These are phyloP conservation scores for Fusarium xylarioides DNA, from an alignment of 2,329 filamentous ascomycete species.

Conservation along the genomic window DNA sequence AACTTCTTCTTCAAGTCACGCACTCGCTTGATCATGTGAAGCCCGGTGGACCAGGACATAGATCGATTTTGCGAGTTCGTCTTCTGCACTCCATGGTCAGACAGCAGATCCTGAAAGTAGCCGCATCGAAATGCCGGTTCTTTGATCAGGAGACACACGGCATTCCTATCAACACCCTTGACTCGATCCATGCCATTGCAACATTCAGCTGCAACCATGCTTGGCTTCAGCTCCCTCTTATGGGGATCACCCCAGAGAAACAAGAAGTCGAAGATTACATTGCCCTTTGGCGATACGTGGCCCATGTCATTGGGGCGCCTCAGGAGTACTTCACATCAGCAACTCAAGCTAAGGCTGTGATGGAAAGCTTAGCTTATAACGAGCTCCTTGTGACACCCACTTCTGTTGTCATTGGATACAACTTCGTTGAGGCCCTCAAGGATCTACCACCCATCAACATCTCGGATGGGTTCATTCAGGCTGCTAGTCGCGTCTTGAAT, in stretches of 20 bases:
- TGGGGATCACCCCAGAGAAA: slow-evolving; percentile 66
- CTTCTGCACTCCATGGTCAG: slow-evolving; percentile 73
- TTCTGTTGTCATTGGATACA: slow-evolving; percentile 48
- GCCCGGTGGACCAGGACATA: slow-evolving; percentile 69
- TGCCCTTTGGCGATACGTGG: slow-evolving; percentile 59
- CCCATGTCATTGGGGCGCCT: slow-evolving; percentile 44
- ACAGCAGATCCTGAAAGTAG: slow-evolving; percentile 67
- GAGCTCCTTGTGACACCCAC: slow-evolving; percentile 48
- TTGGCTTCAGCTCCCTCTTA: slow-evolving; percentile 69
- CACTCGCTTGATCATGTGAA: slow-evolving; percentile 65
- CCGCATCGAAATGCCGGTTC: slow-evolving; percentile 59
- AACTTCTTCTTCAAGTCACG: slow-evolving; percentile 65
- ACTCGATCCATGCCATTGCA: slow-evolving; percentile 70
- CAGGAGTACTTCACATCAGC: slow-evolving; percentile 39
- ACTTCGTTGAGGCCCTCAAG: slow-evolving; percentile 51
- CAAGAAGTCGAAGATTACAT: slow-evolving; percentile 71
- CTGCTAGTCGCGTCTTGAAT: slow-evolving; percentile 49
- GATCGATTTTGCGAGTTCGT: slow-evolving; percentile 69
- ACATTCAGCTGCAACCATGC: slow-evolving; percentile 71
- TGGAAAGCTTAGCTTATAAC: slow-evolving; percentile 48
- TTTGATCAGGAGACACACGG: slow-evolving; percentile 67
- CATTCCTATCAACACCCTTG: slow-evolving; percentile 71
- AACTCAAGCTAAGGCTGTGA: slow-evolving; percentile 42
- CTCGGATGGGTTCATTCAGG: slow-evolving; percentile 38
- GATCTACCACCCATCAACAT: slow-evolving; percentile 49